Conservation (phyloP, 2,329 filamentous ascomycete species). For the Pyricularia sp. region DNA sequence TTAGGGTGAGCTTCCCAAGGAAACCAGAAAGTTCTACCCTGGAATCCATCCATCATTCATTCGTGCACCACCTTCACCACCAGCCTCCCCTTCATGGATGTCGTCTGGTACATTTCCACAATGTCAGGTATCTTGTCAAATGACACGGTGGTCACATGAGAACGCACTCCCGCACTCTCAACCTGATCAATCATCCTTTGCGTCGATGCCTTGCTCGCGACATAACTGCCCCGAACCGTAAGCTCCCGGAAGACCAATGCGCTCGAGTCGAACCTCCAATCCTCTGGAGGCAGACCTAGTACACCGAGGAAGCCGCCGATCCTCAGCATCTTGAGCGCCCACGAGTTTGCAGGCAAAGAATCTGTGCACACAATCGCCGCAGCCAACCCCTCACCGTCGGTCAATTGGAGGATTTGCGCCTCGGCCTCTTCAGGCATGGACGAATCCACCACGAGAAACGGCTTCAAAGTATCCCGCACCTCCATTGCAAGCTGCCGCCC, state of each 20-base stretch:
- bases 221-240: conserved; percentile 18
- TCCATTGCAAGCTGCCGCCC: conserved; percentile 16
- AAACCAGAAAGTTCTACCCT: neutral
- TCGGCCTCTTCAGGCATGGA: conserved; percentile 7
- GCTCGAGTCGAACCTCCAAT: conserved; percentile 19
- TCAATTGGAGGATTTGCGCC: conserved; percentile 14
- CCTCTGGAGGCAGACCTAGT: conserved; percentile 17
- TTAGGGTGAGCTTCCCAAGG: too few species aligned
- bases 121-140: conserved; percentile 16
- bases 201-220: conserved; percentile 15
- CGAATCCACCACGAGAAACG: conserved; percentile 17
- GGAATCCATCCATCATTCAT: neutral
- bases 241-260: conserved; percentile 18
- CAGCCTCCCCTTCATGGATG: conserved; percentile 16
- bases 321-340: conserved; percentile 16
- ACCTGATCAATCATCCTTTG: conserved; percentile 19
- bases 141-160: conserved; percentile 14
- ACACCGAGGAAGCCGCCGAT: conserved; percentile 17
- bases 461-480: conserved; percentile 12
- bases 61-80: conserved; percentile 13
- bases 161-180: conserved; percentile 12
- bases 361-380: conserved; percentile 20
- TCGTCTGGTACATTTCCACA: conserved; percentile 15
- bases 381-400: conserved; percentile 17
- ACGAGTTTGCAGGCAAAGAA: conserved; percentile 16